Evolutionary conservation across 768 basidiomycete species (phyloP).

Genomic region (Omphalotus guepiniiformis): DNA sequence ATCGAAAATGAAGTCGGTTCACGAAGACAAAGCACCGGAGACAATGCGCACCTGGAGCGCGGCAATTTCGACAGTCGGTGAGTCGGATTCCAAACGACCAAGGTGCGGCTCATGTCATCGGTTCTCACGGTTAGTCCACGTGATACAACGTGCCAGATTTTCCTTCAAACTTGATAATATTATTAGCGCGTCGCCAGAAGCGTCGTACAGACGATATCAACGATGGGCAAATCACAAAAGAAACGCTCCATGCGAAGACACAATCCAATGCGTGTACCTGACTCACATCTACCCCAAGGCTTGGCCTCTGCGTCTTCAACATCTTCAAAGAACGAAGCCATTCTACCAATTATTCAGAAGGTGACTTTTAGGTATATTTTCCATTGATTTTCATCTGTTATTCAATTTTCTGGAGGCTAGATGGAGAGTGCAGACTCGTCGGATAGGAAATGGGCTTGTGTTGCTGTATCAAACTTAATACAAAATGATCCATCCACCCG

Average conservation of each 20-base stretch:
- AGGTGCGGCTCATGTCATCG: no score
- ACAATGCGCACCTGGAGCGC: no score
- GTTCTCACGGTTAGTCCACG: no score
- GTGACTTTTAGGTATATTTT: slow-evolving; percentile 33
- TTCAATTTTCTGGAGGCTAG: slow-evolving; percentile 30
- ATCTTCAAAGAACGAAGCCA: slow-evolving; percentile 71
- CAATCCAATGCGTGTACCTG: slow-evolving; percentile 92
- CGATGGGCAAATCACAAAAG: slow-evolving; percentile 94
- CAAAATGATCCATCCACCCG: slow-evolving; percentile 94
- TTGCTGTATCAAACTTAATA: slow-evolving; percentile 92
- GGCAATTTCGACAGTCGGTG: no score
- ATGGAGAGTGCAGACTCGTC: slow-evolving; percentile 71
- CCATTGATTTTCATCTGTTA: slow-evolving; percentile 1
- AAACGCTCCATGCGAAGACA: slow-evolving; percentile 81
- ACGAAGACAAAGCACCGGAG: no score
- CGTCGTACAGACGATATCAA: background rate
- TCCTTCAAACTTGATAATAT: no score
- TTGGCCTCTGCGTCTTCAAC: slow-evolving; percentile 68
- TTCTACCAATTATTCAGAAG: slow-evolving; percentile 89
- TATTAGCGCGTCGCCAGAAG: background rate
- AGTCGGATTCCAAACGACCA: no score
- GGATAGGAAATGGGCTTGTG: slow-evolving; percentile 94
- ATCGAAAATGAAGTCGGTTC: no score
- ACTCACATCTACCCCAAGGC: slow-evolving; percentile 84
- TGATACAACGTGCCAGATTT: no score